Evolutionary conservation across 2,329 filamentous ascomycete species (phyloP), one percentile per base, ranked within the genome.

Genomic region (Aspergillus sclerotialis): DNA sequence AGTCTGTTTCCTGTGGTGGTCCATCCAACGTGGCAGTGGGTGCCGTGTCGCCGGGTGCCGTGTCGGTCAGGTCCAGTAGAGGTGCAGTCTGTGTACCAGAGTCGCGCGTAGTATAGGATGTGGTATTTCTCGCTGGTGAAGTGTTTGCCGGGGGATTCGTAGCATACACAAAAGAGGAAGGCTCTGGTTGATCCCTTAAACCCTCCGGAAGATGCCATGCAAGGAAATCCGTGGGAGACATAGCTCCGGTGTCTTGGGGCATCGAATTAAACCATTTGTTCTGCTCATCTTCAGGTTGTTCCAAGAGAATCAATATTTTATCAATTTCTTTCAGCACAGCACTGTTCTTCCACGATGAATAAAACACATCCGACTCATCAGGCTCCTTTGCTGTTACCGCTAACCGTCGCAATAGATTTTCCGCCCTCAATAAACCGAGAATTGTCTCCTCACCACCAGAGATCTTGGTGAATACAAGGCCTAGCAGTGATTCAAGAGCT

Each of bases 401-500:
- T 27, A 63, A 40, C 32, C 56, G 53, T 18, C 52, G 49, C 2
- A 55, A 52, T 13, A 60, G 50, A 36, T 69, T 65, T 26, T 65
- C 61, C 23, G 64, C 60, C 23, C 67, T 68, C 36, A 84, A 61
- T 32, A 80, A 60, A 6, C 60, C 60, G 30, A 74, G 69, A 15
- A 84, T 67, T 10, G 70, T 67, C 33, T 69, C 65, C 55, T 84
- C 80, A 30, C 69, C 72, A 7, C 72, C 75, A 10, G 75, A 69
- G 23, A 78, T 70, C 35, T 74, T 73, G 39, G 76, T 71, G 40
- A 85, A 80, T 1, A 83, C 62, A 67, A 78, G 78, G 9, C 78
- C 80, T 35, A 84, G 68, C 7, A 80, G 73, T 28, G 83, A 59
- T 56, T 89, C 84, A 12, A 89, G 66, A 0, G 81, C 82, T 21